Percentiles rank a stretch among this genome's conserved stretches.
Evolutionary conservation across 192 early-diverging fungal genomes (phyloP).

Genomic region (Dissophora globulifera): DNA sequence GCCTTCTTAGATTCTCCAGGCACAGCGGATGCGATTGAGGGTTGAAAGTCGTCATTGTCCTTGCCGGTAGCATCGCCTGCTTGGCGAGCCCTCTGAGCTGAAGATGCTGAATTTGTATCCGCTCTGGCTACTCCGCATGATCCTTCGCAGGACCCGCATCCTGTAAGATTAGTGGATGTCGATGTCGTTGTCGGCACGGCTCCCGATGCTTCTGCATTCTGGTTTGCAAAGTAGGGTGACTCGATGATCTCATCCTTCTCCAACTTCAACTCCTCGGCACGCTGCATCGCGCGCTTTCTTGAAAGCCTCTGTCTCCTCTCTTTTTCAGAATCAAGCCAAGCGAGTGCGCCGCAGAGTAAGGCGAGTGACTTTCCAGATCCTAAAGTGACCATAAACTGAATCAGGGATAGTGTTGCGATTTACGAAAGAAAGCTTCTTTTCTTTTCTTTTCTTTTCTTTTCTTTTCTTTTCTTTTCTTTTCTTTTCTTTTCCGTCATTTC

Average conservation of each 20-base stretch:
- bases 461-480: no score
- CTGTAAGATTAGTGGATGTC: no score
- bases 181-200: no score
- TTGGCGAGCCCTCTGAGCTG: no score
- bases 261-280: constrained; percentile 24
- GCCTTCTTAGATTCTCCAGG: not conserved
- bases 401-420: constrained; percentile 11
- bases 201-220: not conserved
- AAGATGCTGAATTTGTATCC: not conserved
- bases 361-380: constrained; percentile 86
- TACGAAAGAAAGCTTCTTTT: not conserved
- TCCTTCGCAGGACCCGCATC: not conserved
- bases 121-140: not conserved
- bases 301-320: not conserved
- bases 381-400: not conserved
- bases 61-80: not conserved
- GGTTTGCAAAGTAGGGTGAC: constrained; percentile 11
- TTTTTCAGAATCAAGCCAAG: constrained; percentile 66
- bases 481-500: not conserved
- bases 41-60: constrained; percentile 8
- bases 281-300: not conserved
- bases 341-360: constrained; percentile 74
- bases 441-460: no score
- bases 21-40: not conserved
- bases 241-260: not conserved